A percentile compares a stretch with the other conserved stretches of the same genome.
These are phyloP conservation scores for Echria macrotheca DNA, from an alignment of 495 filamentous ascomycete species.

Conservation along the genomic window DNA sequence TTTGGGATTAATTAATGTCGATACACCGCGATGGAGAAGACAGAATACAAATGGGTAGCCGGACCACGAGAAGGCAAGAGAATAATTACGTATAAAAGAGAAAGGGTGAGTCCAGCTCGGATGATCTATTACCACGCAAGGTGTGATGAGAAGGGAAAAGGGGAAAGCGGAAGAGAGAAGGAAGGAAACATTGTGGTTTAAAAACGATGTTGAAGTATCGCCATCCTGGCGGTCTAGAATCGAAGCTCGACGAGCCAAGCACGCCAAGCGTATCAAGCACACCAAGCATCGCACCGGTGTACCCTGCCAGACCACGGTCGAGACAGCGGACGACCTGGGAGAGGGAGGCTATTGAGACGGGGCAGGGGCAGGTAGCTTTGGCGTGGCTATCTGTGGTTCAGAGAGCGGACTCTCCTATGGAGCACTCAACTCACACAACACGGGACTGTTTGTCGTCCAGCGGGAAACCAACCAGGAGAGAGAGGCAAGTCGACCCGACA, in stretches of 20 bases:
- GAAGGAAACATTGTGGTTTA: too few species aligned
- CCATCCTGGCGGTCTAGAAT: not conserved
- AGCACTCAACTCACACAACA: not conserved
- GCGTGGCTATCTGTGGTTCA: not conserved
- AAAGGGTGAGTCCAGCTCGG: not conserved
- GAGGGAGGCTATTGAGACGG: too few species aligned
- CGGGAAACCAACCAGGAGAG: not conserved
- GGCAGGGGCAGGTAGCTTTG: not conserved
- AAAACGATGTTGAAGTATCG: not conserved
- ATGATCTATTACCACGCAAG: not conserved
- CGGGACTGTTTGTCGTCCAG: not conserved
- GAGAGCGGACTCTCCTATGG: not conserved
- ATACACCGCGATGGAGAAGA: not conserved
- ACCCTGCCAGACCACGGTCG: not conserved
- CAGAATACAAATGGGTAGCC: not conserved
- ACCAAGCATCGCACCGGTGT: not conserved
- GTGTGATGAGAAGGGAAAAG: not conserved
- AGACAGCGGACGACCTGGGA: not conserved
- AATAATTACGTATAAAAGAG: not conserved
- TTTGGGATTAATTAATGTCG: not conserved
- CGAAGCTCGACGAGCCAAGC: conserved; percentile 1
- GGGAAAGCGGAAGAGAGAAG: not conserved
- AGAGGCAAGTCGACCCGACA: not conserved
- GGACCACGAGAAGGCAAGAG: not conserved
- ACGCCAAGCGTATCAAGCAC: not conserved